Percentiles rank a stretch among this genome's conserved stretches.
Conservation (phyloP, 1,284 basidiomycete genomes). For the Cutaneotrichosporon cutaneum region DNA sequence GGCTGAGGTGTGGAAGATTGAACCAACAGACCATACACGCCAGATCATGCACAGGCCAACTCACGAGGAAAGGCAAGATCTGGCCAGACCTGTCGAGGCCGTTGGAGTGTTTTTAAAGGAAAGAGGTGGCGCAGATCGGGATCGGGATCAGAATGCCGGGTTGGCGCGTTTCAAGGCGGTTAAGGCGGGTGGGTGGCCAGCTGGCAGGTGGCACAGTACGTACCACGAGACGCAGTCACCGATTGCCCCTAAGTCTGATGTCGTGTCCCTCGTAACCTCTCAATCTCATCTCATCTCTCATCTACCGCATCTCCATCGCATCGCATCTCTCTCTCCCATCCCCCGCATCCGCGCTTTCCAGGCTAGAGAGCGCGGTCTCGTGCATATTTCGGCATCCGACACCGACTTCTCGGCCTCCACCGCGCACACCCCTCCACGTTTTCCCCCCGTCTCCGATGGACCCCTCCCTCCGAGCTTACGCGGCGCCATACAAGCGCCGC, state of each 20-base stretch:
- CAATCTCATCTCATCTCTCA: background rate
- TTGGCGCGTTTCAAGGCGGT: background rate
- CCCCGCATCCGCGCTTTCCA: background rate
- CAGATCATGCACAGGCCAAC: too few relatives aligned
- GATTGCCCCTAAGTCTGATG: too few relatives aligned
- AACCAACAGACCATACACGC: too few relatives aligned
- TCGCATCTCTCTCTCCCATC: background rate
- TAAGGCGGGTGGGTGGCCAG: background rate
- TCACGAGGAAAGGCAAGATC: too few relatives aligned
- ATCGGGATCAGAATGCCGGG: background rate
- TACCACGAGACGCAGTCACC: too few relatives aligned
- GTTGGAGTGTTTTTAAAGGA: too few relatives aligned
- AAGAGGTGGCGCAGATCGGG: background rate
- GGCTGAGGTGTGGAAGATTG: too few relatives aligned
- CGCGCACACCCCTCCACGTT: constrained; percentile 2
- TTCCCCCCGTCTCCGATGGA: background rate
- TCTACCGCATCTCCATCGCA: background rate
- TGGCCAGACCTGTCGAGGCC: too few relatives aligned
- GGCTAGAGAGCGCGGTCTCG: background rate
- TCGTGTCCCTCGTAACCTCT: background rate
- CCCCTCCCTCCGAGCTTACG: constrained; percentile 6
- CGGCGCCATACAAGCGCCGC: constrained; percentile 17
- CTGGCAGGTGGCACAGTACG: too few relatives aligned
- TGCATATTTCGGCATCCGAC: background rate
- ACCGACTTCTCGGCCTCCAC: background rate